Evolutionary conservation across 352 stramenopile species (phyloP), one percentile per base, ranked within the genome.

Genomic region (Pythium insidiosum): DNA sequence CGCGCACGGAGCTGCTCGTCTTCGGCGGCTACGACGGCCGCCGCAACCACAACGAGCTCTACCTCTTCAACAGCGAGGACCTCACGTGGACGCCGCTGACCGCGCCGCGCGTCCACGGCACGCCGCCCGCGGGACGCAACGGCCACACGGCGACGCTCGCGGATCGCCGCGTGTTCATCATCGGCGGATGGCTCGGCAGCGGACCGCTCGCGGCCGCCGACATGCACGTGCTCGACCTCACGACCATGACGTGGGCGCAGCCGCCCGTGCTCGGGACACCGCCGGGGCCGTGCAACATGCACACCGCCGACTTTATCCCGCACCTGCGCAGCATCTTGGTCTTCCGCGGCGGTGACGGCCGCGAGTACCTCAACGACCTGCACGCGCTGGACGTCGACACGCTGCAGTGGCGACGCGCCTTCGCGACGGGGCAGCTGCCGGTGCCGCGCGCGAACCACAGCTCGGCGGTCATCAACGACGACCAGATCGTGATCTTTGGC

Each of bases 331-430:
- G 87, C 58, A 90, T 98, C 34, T 79, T 97, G 33, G 84, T 98
- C 0, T 98, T 98, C 52, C 77, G 93, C 20, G 92, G 94, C 29
- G 92, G 94, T 20, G 92, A 98, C 50, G 90, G 89, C 11, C 70
- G 88, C 22, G 90, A 98, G 61, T 98, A 98, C 61, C 63, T 98
- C 4, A 98, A 98, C 51, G 93, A 98, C 61, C 68, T 98, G 28
- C 92, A 98, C 57, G 84, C 88, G 16, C 66, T 98, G 5, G 57
- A 96, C 49, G 74, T 96, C 2, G 76, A 97, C 40, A 78, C 67
- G 3, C 81, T 96, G 55, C 68, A 70, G 38, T 98, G 94, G 94
- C 61, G 71, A 9, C 70, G 58, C 25, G 78, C 97, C 6, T 44
- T 67, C 47, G 87, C 88, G 1, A 74, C 55, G 13, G 94, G 94